Percentiles rank a stretch among this genome's conserved stretches.
Conservation (phyloP, 306 rosid genomes). For the Gastrolobium villosum region DNA sequence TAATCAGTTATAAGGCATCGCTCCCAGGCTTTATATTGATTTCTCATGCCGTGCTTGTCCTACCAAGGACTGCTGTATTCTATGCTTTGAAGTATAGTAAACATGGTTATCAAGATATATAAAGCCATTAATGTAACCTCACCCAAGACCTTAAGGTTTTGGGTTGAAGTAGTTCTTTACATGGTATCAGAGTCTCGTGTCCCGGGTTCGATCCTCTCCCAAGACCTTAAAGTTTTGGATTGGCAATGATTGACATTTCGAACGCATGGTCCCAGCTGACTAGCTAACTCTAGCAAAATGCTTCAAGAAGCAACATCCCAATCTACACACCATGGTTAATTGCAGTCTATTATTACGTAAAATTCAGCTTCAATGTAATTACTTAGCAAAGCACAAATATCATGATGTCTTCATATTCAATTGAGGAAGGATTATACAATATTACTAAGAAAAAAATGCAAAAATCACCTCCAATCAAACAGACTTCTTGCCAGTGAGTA, state of each 20-base stretch:
- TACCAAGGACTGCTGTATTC: background rate
- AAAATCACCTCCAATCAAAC: slow-evolving; percentile 63
- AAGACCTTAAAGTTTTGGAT: too few species aligned
- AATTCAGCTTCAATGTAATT: slow-evolving; percentile 24
- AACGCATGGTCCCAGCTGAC: slow-evolving; percentile 34
- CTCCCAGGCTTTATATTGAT: background rate
- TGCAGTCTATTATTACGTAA: slow-evolving; percentile 33
- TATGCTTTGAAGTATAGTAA: background rate
- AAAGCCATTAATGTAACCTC: too few species aligned
- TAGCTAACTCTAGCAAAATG: slow-evolving; percentile 27
- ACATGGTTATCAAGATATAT: too few species aligned
- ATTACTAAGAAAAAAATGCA: slow-evolving; percentile 16
- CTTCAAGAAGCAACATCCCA: slow-evolving; percentile 32
- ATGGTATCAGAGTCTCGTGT: too few species aligned
- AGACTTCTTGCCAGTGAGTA: slow-evolving; percentile 83
- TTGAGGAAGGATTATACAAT: background rate
- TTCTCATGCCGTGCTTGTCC: slow-evolving; percentile 5
- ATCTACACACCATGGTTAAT: slow-evolving; percentile 32
- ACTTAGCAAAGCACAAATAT: slow-evolving; percentile 5
- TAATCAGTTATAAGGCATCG: background rate
- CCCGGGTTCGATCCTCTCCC: too few species aligned
- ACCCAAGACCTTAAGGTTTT: too few species aligned
- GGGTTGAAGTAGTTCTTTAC: too few species aligned
- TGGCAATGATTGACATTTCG: too few species aligned
- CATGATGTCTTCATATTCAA: background rate